Base-by-base conservation (phyloP, 352 stramenopile genomes). In the Phytopythium aichiense region DNA sequence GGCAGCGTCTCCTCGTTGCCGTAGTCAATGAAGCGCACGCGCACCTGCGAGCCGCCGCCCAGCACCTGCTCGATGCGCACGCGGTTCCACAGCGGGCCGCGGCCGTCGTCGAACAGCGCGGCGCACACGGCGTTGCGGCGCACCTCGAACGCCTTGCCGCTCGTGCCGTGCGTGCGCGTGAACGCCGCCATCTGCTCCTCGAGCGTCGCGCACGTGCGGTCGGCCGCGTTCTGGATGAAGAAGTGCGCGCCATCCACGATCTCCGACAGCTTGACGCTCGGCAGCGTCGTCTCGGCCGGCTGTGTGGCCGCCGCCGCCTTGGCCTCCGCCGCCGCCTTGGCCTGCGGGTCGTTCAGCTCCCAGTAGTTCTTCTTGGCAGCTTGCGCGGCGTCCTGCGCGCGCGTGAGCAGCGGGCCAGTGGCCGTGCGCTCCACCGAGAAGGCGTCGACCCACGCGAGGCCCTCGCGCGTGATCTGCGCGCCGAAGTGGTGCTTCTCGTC, bases 11-110 rank as follows among this genome's bases (percentile, higher is more conserved):
- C 84, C 20, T 91, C 76, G 69, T 98, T 98, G 62, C 97, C 97
- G 65, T 98, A 98, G 87, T 99, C 97, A 37, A 99, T 82, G 72
- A 98, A 98, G 16, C 95, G 82, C 55, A 99, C 86, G 50, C 84
- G 86, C 1, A 72, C 79, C 22, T 58, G 53, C 7, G 73, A 81
- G 40, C 77, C 81, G 43, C 93, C 77, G 3, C 73, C 56, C 60
- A 89, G 64, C 45, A 92, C 72, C 54, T 81, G 81, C 64, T 95
- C 86, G 43, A 99, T 77, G 58, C 96, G 96, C 16, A 87, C 95
- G 60, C 96, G 91, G 81, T 98, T 99, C 96, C 96, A 99, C 33
- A 89, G 68, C 22, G 88, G 90, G 7, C 92, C 92, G 45, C 78
- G 89, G 53, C 94, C 95, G 67, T 99, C 96, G 64, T 98, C 91